Conservation (phyloP, 805 yeast species). For the Wickerhamomyces bisporus region DNA sequence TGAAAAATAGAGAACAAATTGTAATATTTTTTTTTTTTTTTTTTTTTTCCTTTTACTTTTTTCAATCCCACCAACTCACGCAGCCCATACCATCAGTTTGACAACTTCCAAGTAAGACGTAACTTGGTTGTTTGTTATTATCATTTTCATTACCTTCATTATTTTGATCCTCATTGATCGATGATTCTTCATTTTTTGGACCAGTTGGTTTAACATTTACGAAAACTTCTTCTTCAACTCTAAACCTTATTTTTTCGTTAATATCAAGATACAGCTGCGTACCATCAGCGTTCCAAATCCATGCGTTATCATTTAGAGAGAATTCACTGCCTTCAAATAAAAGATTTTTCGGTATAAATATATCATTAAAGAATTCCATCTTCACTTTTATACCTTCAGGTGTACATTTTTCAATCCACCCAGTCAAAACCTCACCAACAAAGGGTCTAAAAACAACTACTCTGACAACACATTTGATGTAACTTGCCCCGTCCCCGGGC, state of each 20-base stretch:
- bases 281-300: constrained; percentile 87
- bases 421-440: constrained; percentile 86
- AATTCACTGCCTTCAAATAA: constrained; percentile 74
- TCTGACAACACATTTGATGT: constrained; percentile 68
- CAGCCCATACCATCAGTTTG: constrained; percentile 97
- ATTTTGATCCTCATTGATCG: constrained; percentile 15
- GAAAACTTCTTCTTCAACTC: constrained; percentile 86
- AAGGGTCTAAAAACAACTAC: constrained; percentile 87
- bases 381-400: constrained; percentile 80
- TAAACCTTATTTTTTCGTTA: constrained; percentile 85
- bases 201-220: constrained; percentile 77
- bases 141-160: constrained; percentile 28
- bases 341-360: constrained; percentile 78
- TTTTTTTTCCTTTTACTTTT: constrained; percentile 2
- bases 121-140: constrained; percentile 60
- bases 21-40: neutral
- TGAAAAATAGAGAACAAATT: neutral
- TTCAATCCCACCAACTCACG: constrained; percentile 90
- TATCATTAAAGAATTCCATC: constrained; percentile 87
- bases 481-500: constrained; percentile 94
- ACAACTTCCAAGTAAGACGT: constrained; percentile 82
- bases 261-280: constrained; percentile 78
- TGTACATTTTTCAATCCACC: constrained; percentile 88
- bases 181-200: constrained; percentile 36
- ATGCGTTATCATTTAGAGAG: constrained; percentile 75